Percentiles rank a stretch among this genome's conserved stretches.
phyloP scores from a whole-genome alignment of 257 asterid genomes.

The Przewalskia tangutica region DNA sequence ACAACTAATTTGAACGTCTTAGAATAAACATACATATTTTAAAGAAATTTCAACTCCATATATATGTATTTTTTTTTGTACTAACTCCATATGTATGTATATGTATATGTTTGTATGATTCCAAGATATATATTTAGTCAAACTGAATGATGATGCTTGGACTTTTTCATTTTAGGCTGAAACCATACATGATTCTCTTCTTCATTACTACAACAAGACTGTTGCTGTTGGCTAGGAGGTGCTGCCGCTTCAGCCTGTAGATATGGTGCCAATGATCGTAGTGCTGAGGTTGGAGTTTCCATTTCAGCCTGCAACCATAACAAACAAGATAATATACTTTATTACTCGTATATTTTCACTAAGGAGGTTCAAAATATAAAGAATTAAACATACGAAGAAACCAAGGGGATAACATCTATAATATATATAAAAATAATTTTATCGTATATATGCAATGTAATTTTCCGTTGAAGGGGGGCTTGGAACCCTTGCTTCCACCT shows the following conservation, averaged over 20 bases:
- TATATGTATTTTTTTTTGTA: neutral
- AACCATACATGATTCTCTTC: neutral
- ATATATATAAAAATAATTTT: too few species aligned
- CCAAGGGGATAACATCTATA: too few species aligned
- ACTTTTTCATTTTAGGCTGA: neutral
- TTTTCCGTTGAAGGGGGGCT: too few species aligned
- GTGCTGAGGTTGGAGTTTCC: conserved; percentile 1
- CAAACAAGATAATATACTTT: neutral
- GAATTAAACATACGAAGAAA: too few species aligned
- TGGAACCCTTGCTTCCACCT: too few species aligned
- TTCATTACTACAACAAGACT: neutral
- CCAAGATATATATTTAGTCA: neutral
- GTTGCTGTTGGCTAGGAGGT: neutral
- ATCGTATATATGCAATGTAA: too few species aligned
- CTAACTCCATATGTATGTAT: neutral
- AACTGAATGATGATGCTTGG: neutral
- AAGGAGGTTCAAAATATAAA: too few species aligned
- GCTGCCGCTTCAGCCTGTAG: neutral
- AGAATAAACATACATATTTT: neutral
- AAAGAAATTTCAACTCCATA: neutral
- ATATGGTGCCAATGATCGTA: neutral
- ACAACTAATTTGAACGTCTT: neutral
- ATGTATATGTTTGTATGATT: neutral
- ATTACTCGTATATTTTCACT: too few species aligned
- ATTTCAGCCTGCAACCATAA: neutral